Percentiles rank a stretch among this genome's conserved stretches.
Evolutionary conservation across 768 basidiomycete species (phyloP).

Genomic region (Collybiopsis confluens): DNA sequence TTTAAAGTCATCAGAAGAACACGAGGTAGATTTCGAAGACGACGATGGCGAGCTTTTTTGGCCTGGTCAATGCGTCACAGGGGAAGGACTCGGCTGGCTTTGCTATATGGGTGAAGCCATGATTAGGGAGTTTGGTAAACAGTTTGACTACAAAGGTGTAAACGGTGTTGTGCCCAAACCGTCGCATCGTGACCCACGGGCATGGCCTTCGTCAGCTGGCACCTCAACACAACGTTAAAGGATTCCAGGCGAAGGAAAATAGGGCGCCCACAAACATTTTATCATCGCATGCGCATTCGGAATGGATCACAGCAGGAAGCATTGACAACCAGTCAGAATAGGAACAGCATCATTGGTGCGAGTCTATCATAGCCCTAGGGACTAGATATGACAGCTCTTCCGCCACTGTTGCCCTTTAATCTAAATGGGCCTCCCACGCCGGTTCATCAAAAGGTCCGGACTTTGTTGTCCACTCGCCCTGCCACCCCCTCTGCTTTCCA

Average conservation of each 20-base stretch:
- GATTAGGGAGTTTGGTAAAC: conserved; percentile 77
- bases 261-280: too few relatives aligned
- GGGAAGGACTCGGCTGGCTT: conserved; percentile 83
- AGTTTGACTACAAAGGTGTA: conserved; percentile 68
- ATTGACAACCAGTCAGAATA: too few relatives aligned
- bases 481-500: not conserved
- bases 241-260: too few relatives aligned
- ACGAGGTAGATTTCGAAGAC: conserved; percentile 80
- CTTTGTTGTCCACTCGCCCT: not conserved
- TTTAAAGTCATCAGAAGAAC: conserved; percentile 60
- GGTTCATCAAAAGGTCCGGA: not conserved
- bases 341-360: too few relatives aligned
- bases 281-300: too few relatives aligned
- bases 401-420: not conserved
- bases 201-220: not conserved
- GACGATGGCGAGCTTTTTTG: conserved; percentile 85
- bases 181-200: not conserved
- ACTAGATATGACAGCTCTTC: not conserved
- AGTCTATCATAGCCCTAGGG: not conserved
- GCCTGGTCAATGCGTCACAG: conserved; percentile 70
- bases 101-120: conserved; percentile 84
- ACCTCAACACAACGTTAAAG: not conserved
- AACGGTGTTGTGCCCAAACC: conserved; percentile 65
- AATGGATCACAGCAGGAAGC: too few relatives aligned
- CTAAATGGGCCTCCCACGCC: not conserved